Evolutionary conservation across 768 basidiomycete genomes (phyloP).

Genomic region (Cyclocybe aegerita): DNA sequence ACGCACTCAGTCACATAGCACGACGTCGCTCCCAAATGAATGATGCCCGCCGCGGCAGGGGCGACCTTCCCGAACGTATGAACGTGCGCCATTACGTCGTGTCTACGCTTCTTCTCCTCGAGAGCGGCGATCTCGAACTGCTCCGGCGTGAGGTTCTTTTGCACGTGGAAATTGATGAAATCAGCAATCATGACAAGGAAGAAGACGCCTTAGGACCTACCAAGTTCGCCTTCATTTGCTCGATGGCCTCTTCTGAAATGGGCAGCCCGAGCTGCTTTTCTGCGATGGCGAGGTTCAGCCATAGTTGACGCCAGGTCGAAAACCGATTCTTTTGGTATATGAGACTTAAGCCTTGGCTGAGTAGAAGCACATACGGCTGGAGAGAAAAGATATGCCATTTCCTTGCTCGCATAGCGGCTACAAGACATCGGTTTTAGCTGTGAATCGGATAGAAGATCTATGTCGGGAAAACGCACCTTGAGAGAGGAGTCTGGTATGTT

Average conservation of each 20-base stretch:
- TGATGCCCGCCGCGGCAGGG: constrained; percentile 93
- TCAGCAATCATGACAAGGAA: neutral
- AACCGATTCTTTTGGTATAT: constrained; percentile 75
- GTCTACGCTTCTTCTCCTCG: constrained; percentile 96
- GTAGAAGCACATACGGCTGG: constrained; percentile 58
- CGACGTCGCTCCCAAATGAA: constrained; percentile 95
- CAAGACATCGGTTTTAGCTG: neutral
- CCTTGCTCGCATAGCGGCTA: constrained; percentile 98
- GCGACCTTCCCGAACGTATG: constrained; percentile 95
- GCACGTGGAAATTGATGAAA: neutral
- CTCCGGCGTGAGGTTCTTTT: constrained; percentile 74
- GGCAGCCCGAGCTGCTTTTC: constrained; percentile 94
- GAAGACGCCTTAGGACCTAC: constrained; percentile 40
- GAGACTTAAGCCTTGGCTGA: neutral
- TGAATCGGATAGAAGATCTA: too few relatives aligned
- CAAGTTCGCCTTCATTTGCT: constrained; percentile 92
- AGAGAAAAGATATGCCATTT: constrained; percentile 98
- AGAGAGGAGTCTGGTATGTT: constrained; percentile 79
- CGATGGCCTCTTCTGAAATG: constrained; percentile 87
- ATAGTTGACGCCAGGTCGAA: constrained; percentile 91
- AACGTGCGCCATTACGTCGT: constrained; percentile 99
- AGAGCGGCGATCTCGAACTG: constrained; percentile 91
- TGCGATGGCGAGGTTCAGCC: constrained; percentile 95
- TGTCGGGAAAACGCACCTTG: constrained; percentile 69
- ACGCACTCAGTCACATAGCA: constrained; percentile 98